Conservation (phyloP, 768 basidiomycete species). For the Psilocybe azurescens region DNA sequence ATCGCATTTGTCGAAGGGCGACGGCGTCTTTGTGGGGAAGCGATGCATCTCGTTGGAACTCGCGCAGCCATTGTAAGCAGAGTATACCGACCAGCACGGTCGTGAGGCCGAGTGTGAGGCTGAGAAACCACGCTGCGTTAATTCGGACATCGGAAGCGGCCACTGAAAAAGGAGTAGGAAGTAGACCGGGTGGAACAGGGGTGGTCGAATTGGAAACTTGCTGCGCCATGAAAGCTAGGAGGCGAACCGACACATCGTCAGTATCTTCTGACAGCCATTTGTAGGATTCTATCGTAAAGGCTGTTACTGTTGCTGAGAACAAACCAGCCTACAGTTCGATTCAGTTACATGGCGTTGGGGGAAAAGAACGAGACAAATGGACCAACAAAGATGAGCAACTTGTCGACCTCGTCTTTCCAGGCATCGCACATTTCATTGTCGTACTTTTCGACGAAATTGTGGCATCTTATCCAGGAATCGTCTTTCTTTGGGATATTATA, state of each 20-base stretch:
- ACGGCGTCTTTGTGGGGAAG: constrained; percentile 32
- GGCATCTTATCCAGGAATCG: constrained; percentile 31
- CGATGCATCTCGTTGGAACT: constrained; percentile 29
- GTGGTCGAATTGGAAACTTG: constrained; percentile 15
- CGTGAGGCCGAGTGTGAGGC: constrained; percentile 28
- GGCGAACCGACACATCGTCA: constrained; percentile 21
- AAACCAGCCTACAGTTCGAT: constrained; percentile 25
- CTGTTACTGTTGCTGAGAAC: constrained; percentile 33
- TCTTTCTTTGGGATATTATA: constrained; percentile 22
- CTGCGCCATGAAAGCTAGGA: constrained; percentile 22
- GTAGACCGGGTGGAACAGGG: not conserved
- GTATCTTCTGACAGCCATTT: constrained; percentile 31
- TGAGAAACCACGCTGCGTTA: constrained; percentile 31
- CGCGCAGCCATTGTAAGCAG: constrained; percentile 33
- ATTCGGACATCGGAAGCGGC: constrained; percentile 26
- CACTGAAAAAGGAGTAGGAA: constrained; percentile 21
- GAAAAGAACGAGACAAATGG: too few relatives aligned
- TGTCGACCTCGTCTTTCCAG: constrained; percentile 37
- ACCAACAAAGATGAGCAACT: constrained; percentile 35
- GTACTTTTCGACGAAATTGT: constrained; percentile 29
- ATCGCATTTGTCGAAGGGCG: constrained; percentile 32
- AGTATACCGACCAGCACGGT: constrained; percentile 33
- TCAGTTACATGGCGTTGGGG: not conserved
- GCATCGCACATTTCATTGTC: constrained; percentile 34
- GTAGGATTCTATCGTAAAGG: constrained; percentile 31